phyloP scores from a whole-genome alignment of 73 alveolate genomes.

The Paramecium biaurelia region DNA sequence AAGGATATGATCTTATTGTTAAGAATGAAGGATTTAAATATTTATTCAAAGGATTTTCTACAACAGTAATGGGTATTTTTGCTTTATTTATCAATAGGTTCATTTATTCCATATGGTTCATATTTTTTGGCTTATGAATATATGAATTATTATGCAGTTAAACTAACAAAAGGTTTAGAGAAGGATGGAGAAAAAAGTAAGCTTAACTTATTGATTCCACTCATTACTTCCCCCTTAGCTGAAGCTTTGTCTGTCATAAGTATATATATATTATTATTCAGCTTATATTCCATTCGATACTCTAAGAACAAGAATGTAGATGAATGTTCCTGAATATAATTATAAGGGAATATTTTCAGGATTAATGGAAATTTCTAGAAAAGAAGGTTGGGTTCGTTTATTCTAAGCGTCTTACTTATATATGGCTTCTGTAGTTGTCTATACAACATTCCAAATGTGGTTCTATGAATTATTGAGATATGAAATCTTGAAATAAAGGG shows the following conservation, averaged over 20 bases:
- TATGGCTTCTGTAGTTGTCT: constrained; percentile 33
- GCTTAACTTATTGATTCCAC: constrained; percentile 43
- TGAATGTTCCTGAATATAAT: constrained; percentile 56
- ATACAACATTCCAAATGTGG: constrained; percentile 57
- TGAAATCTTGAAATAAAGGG: constrained; percentile 8
- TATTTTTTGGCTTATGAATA: constrained; percentile 53
- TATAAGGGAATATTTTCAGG: constrained; percentile 49
- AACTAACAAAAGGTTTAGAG: constrained; percentile 11
- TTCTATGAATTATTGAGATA: constrained; percentile 62
- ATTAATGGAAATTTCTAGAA: constrained; percentile 28
- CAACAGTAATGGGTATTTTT: constrained; percentile 41
- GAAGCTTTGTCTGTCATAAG: constrained; percentile 44
- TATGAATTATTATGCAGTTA: constrained; percentile 45
- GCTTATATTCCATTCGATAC: constrained; percentile 63
- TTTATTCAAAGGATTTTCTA: constrained; percentile 61
- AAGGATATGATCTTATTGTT: constrained; percentile 58
- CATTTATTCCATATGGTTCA: constrained; percentile 51
- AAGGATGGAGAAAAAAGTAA: constrained; percentile 1
- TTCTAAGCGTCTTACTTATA: constrained; percentile 57
- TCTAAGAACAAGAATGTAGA: constrained; percentile 59
- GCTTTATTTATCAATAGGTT: neutral
- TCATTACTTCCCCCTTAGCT: constrained; percentile 48
- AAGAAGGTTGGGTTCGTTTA: constrained; percentile 58
- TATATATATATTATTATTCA: neutral
- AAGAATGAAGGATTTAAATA: constrained; percentile 61